phyloP scores from a whole-genome alignment of 352 stramenopile genomes.

The Phytopythium litorale region DNA sequence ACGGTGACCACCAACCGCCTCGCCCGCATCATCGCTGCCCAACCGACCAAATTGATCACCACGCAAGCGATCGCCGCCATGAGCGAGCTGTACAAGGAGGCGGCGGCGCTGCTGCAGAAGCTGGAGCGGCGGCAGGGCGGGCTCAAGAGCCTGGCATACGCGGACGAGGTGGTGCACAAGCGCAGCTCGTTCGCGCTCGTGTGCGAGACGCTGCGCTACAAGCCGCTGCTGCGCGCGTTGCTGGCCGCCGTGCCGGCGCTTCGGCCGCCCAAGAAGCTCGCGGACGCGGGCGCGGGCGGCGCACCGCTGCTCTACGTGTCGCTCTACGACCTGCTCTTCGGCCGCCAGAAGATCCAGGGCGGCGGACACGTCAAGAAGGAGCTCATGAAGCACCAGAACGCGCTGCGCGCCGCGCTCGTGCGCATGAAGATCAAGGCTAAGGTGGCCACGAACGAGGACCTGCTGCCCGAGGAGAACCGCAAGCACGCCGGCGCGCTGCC shows the following conservation, averaged over 20 bases:
- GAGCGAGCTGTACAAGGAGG: conserved; percentile 86
- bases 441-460: conserved; percentile 69
- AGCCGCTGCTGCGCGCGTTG: conserved; percentile 68
- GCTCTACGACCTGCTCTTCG: conserved; percentile 88
- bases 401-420: conserved; percentile 69
- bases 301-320: conserved; percentile 74
- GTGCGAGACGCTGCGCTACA: conserved; percentile 87
- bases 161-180: conserved; percentile 78
- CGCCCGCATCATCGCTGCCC: not conserved
- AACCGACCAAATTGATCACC: not conserved
- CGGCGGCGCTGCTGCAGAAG: conserved; percentile 69
- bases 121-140: conserved; percentile 72
- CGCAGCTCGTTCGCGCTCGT: conserved; percentile 87
- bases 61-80: conserved; percentile 16
- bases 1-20: not conserved
- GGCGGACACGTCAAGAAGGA: conserved; percentile 87
- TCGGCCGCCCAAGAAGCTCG: conserved; percentile 49
- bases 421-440: conserved; percentile 82
- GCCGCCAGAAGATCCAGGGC: conserved; percentile 81
- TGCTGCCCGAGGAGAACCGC: conserved; percentile 78
- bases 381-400: conserved; percentile 69
- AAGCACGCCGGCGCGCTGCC: conserved; percentile 62
- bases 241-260: conserved; percentile 68
- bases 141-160: conserved; percentile 84
- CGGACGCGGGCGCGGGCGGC: conserved; percentile 41